Evolutionary conservation across 2,329 filamentous ascomycete species (phyloP).

Genomic region (Colletotrichum abscissum): DNA sequence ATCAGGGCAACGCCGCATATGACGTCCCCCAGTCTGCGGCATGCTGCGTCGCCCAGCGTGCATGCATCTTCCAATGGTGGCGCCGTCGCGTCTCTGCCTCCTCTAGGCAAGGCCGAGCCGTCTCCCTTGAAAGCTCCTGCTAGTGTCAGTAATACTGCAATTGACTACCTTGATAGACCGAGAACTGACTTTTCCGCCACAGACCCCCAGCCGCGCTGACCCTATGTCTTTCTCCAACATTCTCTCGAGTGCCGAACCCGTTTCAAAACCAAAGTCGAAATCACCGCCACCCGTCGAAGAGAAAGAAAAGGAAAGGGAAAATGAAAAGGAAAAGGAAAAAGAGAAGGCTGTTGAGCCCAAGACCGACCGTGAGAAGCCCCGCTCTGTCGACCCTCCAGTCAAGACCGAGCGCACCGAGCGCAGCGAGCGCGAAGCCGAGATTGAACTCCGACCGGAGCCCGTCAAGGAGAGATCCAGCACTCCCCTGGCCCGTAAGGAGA

Average conservation of each 20-base stretch:
- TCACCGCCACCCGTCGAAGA: constrained; percentile 23
- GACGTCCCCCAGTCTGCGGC: constrained; percentile 60
- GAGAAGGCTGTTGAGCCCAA: constrained; percentile 38
- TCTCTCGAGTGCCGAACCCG: constrained; percentile 81
- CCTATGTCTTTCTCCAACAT: constrained; percentile 98
- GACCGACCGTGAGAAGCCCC: constrained; percentile 35
- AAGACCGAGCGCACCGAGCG: constrained; percentile 49
- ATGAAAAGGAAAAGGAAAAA: constrained; percentile 15
- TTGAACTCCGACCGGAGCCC: constrained; percentile 33
- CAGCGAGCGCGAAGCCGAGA: constrained; percentile 42
- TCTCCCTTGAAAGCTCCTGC: constrained; percentile 53
- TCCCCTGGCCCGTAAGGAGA: constrained; percentile 37
- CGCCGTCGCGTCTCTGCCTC: constrained; percentile 45
- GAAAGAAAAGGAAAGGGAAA: constrained; percentile 29
- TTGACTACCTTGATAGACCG: neutral
- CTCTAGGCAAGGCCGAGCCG: constrained; percentile 52
- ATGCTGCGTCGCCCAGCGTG: constrained; percentile 52
- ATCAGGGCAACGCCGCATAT: constrained; percentile 51
- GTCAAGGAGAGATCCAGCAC: constrained; percentile 33
- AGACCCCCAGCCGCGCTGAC: constrained; percentile 82
- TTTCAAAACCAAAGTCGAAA: constrained; percentile 59
- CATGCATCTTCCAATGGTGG: constrained; percentile 54
- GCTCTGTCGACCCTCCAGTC: constrained; percentile 41
- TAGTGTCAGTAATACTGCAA: constrained; percentile 44
- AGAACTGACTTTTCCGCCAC: constrained; percentile 20